Evolutionary conservation across 257 asterid species (phyloP).

Genomic region (Plantago major): DNA sequence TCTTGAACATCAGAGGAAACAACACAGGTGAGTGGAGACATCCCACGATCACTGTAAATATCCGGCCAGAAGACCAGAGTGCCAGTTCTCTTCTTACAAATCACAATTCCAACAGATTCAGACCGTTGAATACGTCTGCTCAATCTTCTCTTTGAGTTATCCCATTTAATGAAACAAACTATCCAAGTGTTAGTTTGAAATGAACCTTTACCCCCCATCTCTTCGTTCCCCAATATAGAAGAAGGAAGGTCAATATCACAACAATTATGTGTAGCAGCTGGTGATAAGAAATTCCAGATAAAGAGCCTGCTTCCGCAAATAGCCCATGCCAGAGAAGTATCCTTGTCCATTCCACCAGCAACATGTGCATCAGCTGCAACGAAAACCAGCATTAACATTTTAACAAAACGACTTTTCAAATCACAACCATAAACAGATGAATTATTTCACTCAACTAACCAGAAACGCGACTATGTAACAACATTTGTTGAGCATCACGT

Average conservation of each 20-base stretch:
- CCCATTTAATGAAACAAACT: conserved; percentile 67
- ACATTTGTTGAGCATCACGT: conserved; percentile 66
- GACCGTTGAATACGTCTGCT: conserved; percentile 31
- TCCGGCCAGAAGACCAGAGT: conserved; percentile 74
- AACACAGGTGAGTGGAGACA: conserved; percentile 44
- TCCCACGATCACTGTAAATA: conserved; percentile 40
- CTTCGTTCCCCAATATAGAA: conserved; percentile 33
- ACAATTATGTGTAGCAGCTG: conserved; percentile 60
- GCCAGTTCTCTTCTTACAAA: conserved; percentile 54
- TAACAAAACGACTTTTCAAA: neutral
- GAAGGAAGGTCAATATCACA: conserved; percentile 60
- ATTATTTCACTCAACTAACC: conserved; percentile 44
- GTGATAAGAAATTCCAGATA: conserved; percentile 69
- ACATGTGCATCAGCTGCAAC: conserved; percentile 54
- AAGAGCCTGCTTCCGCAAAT: conserved; percentile 59
- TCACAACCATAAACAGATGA: too few relatives aligned
- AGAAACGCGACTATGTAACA: conserved; percentile 43
- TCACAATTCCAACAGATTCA: conserved; percentile 65
- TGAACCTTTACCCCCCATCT: conserved; percentile 29
- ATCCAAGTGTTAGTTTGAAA: conserved; percentile 57
- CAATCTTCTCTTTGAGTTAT: conserved; percentile 35
- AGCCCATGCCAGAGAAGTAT: conserved; percentile 75
- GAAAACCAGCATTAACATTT: conserved; percentile 17
- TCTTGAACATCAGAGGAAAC: conserved; percentile 42
- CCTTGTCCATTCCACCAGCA: conserved; percentile 91